phyloP scores from a whole-genome alignment of 805 yeast genomes.

The Sugiyamaella valdiviana region DNA sequence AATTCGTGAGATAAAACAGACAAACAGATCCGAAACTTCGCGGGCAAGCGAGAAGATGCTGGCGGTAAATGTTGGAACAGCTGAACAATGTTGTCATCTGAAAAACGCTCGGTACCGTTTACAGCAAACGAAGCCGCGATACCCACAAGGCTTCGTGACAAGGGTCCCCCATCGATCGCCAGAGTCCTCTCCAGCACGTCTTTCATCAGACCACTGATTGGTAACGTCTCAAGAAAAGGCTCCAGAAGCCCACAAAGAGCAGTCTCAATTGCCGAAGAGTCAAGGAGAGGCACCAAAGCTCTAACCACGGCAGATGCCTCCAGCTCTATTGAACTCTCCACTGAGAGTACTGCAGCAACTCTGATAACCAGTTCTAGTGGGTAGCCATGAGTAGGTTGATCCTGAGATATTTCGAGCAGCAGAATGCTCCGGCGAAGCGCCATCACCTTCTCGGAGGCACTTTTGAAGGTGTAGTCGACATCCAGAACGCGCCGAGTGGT shows the following conservation, averaged over 20 bases:
- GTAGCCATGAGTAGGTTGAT: not conserved
- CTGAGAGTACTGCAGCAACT: not conserved
- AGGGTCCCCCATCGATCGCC: too few relatives aligned
- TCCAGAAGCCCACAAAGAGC: too few relatives aligned
- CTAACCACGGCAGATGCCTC: too few relatives aligned
- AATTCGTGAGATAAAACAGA: not conserved
- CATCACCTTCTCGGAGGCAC: not conserved
- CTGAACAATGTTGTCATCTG: not conserved
- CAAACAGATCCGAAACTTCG: not conserved
- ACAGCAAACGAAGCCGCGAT: not conserved
- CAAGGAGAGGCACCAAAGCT: too few relatives aligned
- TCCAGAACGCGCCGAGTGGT: not conserved
- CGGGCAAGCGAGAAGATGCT: not conserved
- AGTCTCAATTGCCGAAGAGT: too few relatives aligned
- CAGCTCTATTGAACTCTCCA: too few relatives aligned
- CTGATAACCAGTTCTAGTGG: not conserved
- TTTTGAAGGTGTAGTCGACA: not conserved
- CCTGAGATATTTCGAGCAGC: not conserved
- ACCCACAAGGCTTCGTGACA: too few relatives aligned
- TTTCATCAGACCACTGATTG: too few relatives aligned
- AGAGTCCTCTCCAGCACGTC: too few relatives aligned
- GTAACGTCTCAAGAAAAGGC: too few relatives aligned
- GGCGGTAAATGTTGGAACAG: not conserved
- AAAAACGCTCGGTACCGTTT: not conserved
- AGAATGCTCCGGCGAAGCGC: not conserved